Conservation (phyloP, 768 basidiomycete genomes). For the Coprinopsis marcescibilis region DNA sequence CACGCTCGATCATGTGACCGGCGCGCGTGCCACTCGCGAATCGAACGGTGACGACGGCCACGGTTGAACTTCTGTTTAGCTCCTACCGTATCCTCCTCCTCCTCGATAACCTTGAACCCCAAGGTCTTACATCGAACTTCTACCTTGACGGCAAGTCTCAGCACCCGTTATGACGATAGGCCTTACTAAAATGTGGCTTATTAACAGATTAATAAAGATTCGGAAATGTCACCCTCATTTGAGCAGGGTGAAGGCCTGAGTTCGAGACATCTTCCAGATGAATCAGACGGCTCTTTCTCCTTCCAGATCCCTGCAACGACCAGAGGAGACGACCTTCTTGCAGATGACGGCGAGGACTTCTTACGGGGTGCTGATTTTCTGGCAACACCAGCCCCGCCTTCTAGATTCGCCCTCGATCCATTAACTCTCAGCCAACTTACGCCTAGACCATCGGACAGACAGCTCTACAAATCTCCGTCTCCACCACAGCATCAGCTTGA, state of each 20-base stretch:
- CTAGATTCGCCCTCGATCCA: slow-evolving; percentile 21
- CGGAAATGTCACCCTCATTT: slow-evolving; percentile 20
- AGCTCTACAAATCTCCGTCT: background rate
- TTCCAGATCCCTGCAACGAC: slow-evolving; percentile 48
- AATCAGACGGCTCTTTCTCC: slow-evolving; percentile 45
- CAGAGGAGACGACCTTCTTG: slow-evolving; percentile 46
- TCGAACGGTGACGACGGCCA: background rate
- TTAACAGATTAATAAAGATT: background rate
- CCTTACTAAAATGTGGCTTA: background rate
- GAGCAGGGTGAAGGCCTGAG: slow-evolving; percentile 37
- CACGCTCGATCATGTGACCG: slow-evolving; percentile 2
- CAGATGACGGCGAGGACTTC: slow-evolving; percentile 41
- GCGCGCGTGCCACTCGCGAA: background rate
- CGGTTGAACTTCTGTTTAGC: background rate
- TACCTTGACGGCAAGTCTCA: background rate
- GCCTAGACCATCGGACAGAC: slow-evolving; percentile 25
- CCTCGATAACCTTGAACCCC: too few species aligned
- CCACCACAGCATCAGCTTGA: background rate
- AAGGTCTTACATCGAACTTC: too few species aligned
- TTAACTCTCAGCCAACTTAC: slow-evolving; percentile 37
- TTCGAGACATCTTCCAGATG: slow-evolving; percentile 48
- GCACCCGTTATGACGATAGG: background rate
- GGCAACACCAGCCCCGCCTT: slow-evolving; percentile 27
- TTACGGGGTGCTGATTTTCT: slow-evolving; percentile 37
- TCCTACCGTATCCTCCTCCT: too few species aligned